A percentile compares a stretch with the other conserved stretches of the same genome.
phyloP scores from a whole-genome alignment of 345 rosid species.

The Psidium friedrichsthalianum region DNA sequence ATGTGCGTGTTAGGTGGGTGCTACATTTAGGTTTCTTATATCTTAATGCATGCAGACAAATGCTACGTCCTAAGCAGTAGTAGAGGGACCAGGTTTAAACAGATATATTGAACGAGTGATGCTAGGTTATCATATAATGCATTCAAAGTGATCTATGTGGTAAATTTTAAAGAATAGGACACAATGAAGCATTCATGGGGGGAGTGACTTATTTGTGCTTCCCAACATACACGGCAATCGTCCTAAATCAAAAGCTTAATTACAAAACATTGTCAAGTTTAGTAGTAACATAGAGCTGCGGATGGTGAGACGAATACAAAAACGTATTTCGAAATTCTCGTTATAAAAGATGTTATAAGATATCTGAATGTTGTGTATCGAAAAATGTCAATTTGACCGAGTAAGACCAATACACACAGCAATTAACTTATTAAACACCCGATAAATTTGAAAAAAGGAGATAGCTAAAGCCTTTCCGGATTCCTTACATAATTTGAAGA shows the following conservation, averaged over 20 bases:
- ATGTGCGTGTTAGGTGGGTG: neutral
- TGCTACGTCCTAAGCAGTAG: neutral
- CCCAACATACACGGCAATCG: neutral
- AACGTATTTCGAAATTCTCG: no score
- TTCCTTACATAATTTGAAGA: neutral
- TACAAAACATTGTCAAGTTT: no score
- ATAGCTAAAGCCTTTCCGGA: no score
- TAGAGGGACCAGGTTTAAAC: neutral
- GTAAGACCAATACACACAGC: neutral
- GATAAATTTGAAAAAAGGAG: neutral
- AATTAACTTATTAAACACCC: neutral
- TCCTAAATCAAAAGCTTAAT: neutral
- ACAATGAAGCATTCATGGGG: neutral
- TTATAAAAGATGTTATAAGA: no score
- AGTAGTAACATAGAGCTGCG: no score
- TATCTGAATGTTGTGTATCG: neutral
- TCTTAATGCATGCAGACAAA: neutral
- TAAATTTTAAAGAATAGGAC: neutral
- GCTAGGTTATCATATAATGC: neutral
- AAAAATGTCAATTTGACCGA: neutral
- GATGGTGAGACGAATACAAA: no score
- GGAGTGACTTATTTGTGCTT: neutral
- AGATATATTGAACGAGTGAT: neutral
- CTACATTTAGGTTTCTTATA: neutral
- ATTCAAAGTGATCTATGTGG: neutral